These are phyloP conservation scores for Botrytis pseudocinerea DNA, from an alignment of 2,329 filamentous ascomycete species.

Conservation along the genomic window DNA sequence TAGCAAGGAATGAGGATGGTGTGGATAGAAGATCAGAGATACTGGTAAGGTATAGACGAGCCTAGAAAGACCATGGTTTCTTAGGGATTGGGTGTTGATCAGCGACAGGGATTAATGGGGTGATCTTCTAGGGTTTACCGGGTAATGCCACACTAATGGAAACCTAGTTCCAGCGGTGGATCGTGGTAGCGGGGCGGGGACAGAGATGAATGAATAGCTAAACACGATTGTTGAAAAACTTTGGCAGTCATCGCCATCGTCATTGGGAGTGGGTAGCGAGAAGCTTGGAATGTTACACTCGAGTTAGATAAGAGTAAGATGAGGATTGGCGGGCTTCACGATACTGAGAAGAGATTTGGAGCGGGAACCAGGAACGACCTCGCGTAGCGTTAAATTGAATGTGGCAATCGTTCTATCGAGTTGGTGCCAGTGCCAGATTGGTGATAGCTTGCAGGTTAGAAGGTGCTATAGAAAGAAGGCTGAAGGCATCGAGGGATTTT, in stretches of 20 bases:
- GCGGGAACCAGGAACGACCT: background rate
- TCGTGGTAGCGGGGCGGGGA: background rate
- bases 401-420: background rate
- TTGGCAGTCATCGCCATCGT: background rate
- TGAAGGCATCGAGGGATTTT: background rate
- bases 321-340: background rate
- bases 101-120: background rate
- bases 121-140: background rate
- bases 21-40: background rate
- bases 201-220: background rate
- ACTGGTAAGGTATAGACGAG: background rate
- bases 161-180: background rate
- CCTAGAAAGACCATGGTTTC: background rate
- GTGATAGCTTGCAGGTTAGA: background rate
- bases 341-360: background rate
- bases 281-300: background rate
- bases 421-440: background rate
- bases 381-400: background rate
- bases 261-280: background rate
- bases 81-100: background rate
- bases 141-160: background rate
- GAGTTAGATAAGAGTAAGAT: constrained; percentile 4
- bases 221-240: background rate
- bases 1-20: background rate
- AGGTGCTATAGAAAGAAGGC: background rate